These are phyloP conservation scores for Earliella scabrosa DNA, from an alignment of 1,284 basidiomycete species.

Conservation along the genomic window DNA sequence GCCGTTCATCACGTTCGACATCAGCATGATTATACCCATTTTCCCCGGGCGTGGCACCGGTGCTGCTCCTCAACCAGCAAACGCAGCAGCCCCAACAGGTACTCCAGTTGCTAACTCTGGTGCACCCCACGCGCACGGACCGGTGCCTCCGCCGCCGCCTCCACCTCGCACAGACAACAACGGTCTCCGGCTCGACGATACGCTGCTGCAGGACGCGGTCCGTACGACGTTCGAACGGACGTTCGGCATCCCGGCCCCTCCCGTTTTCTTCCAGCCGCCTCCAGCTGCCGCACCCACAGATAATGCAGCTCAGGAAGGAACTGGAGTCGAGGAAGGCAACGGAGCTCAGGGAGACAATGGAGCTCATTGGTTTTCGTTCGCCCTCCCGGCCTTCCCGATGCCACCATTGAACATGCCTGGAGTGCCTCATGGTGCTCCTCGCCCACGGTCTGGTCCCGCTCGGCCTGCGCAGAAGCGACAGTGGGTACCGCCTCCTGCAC, in stretches of 20 bases:
- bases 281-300: conserved; percentile 12
- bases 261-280: background rate
- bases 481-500: conserved; percentile 44
- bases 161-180: conserved; percentile 19
- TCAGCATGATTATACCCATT: conserved; percentile 24
- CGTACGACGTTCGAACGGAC: conserved; percentile 23
- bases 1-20: conserved; percentile 24
- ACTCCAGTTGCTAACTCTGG: background rate
- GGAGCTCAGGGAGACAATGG: no score
- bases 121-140: background rate
- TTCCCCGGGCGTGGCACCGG: conserved; percentile 14
- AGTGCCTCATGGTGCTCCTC: conserved; percentile 9
- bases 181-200: conserved; percentile 20
- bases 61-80: conserved; percentile 1
- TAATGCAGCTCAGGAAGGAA: background rate
- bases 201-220: conserved; percentile 15
- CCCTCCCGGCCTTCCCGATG: conserved; percentile 14
- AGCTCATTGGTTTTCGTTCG: conserved; percentile 16
- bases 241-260: conserved; percentile 13
- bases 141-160: conserved; percentile 4
- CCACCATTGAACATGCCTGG: conserved; percentile 9
- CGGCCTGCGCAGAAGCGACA: conserved; percentile 30
- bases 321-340: no score
- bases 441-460: background rate
- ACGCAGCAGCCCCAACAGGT: background rate